Evolutionary conservation across 441 rosid species (phyloP).

Genomic region (Raphanus hybrid): DNA sequence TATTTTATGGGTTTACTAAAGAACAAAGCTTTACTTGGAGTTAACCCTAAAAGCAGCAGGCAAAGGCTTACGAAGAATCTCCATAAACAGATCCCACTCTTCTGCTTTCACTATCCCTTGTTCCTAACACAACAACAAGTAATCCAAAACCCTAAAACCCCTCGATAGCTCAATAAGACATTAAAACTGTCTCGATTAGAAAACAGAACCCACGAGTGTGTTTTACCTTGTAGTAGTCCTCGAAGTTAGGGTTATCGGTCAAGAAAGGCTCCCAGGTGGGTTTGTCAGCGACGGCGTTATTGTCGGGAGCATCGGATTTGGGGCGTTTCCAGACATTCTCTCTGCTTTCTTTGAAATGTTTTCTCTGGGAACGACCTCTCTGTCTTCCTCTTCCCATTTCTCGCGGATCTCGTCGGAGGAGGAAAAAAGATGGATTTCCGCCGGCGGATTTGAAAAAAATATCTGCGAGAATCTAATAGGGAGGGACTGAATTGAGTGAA

Average conservation of each 20-base stretch:
- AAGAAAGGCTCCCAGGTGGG: constrained; percentile 80
- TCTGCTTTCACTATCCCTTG: constrained; percentile 74
- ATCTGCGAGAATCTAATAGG: too few species aligned
- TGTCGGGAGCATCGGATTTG: constrained; percentile 52
- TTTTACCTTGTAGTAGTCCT: constrained; percentile 80
- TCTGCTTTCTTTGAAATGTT: constrained; percentile 74
- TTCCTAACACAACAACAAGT: constrained; percentile 42
- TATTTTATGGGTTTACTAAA: neutral
- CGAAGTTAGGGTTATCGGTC: constrained; percentile 74
- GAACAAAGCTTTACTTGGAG: constrained; percentile 53
- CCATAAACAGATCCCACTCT: constrained; percentile 81
- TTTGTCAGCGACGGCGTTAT: constrained; percentile 28
- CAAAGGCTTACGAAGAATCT: constrained; percentile 73
- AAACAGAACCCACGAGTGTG: neutral
- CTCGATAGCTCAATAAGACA: neutral
- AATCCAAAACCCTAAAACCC: neutral
- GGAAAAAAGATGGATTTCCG: neutral
- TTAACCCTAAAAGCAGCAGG: constrained; percentile 93
- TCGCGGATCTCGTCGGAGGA: constrained; percentile 3
- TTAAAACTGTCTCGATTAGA: neutral
- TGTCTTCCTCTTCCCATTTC: constrained; percentile 59
- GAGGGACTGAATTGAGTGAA: neutral
- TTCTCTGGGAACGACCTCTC: constrained; percentile 76
- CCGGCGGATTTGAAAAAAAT: too few species aligned
- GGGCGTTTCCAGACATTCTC: constrained; percentile 84